These are phyloP conservation scores for Apophysomyces variabilis DNA, from an alignment of 371 early-diverging fungal genomes.

Conservation along the genomic window DNA sequence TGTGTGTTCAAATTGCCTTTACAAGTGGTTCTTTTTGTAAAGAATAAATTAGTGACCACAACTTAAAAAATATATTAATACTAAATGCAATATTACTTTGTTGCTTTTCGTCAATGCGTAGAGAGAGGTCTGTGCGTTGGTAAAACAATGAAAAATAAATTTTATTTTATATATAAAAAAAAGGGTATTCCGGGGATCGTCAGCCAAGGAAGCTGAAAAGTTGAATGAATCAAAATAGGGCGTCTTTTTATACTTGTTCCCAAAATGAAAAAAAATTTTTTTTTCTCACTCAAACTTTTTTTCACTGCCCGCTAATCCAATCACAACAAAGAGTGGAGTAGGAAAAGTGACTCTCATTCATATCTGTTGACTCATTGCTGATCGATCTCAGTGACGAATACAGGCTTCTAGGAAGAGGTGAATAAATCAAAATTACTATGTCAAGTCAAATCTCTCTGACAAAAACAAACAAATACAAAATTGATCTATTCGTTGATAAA, in stretches of 20 bases:
- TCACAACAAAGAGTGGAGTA: neutral
- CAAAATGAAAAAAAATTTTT: constrained; percentile 7
- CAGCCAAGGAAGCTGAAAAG: constrained; percentile 54
- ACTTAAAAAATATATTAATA: too few species aligned
- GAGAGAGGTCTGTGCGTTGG: constrained; percentile 3
- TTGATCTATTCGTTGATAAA: too few species aligned
- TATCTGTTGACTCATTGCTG: neutral
- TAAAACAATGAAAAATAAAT: neutral
- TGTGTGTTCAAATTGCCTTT: constrained; percentile 17
- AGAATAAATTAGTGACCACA: constrained; percentile 9
- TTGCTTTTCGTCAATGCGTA: constrained; percentile 5
- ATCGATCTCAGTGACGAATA: neutral
- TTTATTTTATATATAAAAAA: constrained; percentile 18
- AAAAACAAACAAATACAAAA: too few species aligned
- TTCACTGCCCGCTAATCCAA: neutral
- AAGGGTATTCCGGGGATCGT: constrained; percentile 47
- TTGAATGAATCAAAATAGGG: constrained; percentile 19
- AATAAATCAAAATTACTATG: too few species aligned
- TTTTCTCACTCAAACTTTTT: constrained; percentile 9
- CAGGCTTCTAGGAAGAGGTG: too few species aligned
- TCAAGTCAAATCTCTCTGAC: too few species aligned
- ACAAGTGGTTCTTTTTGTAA: neutral
- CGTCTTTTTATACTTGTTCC: constrained; percentile 10
- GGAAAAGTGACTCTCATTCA: neutral
- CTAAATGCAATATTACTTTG: neutral